Evolutionary conservation across 129 eudicot species (phyloP).

Genomic region (Chrysanthemum makinoi): DNA sequence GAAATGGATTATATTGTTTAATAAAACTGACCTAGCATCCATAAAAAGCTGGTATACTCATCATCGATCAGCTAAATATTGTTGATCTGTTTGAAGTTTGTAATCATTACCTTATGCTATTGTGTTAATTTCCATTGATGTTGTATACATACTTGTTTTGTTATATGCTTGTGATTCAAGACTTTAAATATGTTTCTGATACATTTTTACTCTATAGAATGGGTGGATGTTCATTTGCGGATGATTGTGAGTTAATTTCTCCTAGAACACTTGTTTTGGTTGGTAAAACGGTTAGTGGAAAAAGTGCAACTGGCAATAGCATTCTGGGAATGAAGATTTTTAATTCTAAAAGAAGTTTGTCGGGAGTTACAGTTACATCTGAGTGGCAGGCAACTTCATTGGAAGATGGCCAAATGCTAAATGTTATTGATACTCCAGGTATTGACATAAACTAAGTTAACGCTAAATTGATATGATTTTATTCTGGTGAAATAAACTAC

Average conservation of each 20-base stretch:
- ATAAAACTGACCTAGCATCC: too few species aligned
- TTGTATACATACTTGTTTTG: too few species aligned
- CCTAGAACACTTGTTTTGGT: conserved; percentile 7
- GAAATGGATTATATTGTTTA: too few species aligned
- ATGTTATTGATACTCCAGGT: conserved; percentile 48
- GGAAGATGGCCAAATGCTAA: conserved; percentile 34
- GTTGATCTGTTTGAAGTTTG: too few species aligned
- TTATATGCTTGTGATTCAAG: too few species aligned
- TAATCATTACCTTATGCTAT: too few species aligned
- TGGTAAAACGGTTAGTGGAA: conserved; percentile 15
- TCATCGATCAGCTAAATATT: too few species aligned
- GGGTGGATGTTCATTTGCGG: not conserved
- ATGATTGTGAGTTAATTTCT: not conserved
- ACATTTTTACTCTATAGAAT: not conserved
- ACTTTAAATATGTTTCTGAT: not conserved
- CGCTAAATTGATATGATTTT: too few species aligned
- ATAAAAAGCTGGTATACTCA: too few species aligned
- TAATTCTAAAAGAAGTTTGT: not conserved
- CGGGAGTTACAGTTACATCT: not conserved
- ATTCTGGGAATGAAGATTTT: not conserved
- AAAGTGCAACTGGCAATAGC: conserved; percentile 14
- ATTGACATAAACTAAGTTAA: not conserved
- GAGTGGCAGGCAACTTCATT: not conserved
- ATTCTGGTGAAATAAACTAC: too few species aligned
- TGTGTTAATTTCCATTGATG: too few species aligned